phyloP scores from a whole-genome alignment of 495 filamentous ascomycete genomes.

The Hapsidospora chrysogenum region DNA sequence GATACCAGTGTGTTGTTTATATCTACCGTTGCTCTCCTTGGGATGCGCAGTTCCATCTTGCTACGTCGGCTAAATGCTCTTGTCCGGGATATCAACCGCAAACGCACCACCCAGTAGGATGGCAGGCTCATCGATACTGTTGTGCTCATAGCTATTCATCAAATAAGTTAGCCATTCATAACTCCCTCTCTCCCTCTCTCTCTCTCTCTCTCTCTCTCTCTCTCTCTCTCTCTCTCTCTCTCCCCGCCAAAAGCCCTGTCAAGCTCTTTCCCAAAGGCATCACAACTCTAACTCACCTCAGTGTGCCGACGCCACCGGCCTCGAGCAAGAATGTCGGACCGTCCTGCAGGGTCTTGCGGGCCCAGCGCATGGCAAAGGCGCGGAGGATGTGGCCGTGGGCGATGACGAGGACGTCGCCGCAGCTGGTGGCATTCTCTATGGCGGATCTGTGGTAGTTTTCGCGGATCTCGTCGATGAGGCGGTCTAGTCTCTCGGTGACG shows the following conservation, averaged over 20 bases:
- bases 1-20: too few relatives aligned
- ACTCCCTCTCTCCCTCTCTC: too few relatives aligned
- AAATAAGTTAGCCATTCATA: too few relatives aligned
- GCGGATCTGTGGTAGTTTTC: slow-evolving; percentile 34
- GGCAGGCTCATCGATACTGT: slow-evolving; percentile 48
- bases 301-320: slow-evolving; percentile 70
- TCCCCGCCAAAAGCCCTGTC: too few relatives aligned
- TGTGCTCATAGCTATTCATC: slow-evolving; percentile 43
- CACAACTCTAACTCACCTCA: slow-evolving; percentile 47
- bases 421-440: slow-evolving; percentile 24
- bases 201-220: too few relatives aligned
- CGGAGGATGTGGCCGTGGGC: slow-evolving; percentile 80
- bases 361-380: slow-evolving; percentile 85
- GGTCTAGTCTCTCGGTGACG: slow-evolving; percentile 51
- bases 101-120: slow-evolving; percentile 53
- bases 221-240: too few relatives aligned
- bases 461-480: slow-evolving; percentile 58
- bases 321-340: slow-evolving; percentile 55
- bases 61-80: too few relatives aligned
- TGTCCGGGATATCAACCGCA: slow-evolving; percentile 30
- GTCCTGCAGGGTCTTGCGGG: slow-evolving; percentile 45
- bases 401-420: slow-evolving; percentile 41
- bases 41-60: too few relatives aligned
- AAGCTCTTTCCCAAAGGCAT: too few relatives aligned
- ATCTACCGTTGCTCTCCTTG: too few relatives aligned